Conservation (phyloP, 2,329 filamentous ascomycete genomes). For the Dothistroma pini region DNA sequence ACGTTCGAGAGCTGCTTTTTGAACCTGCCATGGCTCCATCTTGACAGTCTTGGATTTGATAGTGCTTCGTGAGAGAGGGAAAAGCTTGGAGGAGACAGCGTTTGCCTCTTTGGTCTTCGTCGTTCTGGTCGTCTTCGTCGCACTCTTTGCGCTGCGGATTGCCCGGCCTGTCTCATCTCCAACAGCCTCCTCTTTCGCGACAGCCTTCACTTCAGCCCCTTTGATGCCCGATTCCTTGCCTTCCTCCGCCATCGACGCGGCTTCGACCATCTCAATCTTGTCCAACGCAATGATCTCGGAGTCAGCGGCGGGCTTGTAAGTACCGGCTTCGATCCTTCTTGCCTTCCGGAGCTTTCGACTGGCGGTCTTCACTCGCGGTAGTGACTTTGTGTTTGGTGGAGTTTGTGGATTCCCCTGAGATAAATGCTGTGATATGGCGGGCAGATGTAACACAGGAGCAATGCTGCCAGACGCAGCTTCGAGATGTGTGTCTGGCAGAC, state of each 20-base stretch:
- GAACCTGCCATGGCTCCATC: conserved; percentile 62
- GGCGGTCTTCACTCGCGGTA: background rate
- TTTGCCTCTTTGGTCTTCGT: conserved; percentile 8
- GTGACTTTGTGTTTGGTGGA: no score
- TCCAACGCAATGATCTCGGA: background rate
- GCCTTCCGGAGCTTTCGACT: conserved; percentile 16
- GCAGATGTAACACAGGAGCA: background rate
- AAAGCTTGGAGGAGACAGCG: conserved; percentile 1
- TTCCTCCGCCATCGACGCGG: background rate
- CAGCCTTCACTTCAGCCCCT: conserved; percentile 7
- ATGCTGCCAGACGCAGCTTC: background rate
- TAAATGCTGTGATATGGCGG: conserved; percentile 2
- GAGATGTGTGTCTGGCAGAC: background rate
- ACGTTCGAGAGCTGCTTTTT: conserved; percentile 68
- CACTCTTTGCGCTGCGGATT: conserved; percentile 2
- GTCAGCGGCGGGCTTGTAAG: conserved; percentile 7
- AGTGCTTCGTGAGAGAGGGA: background rate
- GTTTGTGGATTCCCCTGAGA: background rate
- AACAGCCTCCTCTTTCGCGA: background rate
- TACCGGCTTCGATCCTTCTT: conserved; percentile 21
- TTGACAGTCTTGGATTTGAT: conserved; percentile 1
- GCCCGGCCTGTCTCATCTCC: conserved; percentile 7
- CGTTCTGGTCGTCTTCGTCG: conserved; percentile 2
- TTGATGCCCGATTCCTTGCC: background rate
- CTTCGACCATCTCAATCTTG: conserved; percentile 14